Evolutionary conservation across 2,329 filamentous ascomycete genomes (phyloP).

Genomic region (Microsporum canis): DNA sequence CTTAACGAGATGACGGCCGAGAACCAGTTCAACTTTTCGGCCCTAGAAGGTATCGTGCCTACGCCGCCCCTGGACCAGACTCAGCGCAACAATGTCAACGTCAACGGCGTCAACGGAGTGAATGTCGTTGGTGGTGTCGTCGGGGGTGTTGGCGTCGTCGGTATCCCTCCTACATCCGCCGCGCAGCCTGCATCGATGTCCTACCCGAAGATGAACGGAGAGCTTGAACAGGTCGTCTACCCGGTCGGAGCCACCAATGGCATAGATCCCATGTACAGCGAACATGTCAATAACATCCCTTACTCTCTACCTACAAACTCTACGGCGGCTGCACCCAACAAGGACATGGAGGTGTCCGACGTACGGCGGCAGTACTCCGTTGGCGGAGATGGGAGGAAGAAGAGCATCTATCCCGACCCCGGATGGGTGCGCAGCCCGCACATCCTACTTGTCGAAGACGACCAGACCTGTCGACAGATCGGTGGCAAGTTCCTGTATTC

Average conservation of each 20-base stretch:
- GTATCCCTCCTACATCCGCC: constrained; percentile 30
- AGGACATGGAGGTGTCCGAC: constrained; percentile 43
- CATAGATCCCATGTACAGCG: constrained; percentile 87
- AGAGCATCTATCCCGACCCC: constrained; percentile 49
- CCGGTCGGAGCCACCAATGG: constrained; percentile 82
- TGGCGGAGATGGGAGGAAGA: constrained; percentile 43
- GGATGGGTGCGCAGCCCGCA: constrained; percentile 59
- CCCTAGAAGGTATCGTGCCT: constrained; percentile 52
- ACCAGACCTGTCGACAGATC: constrained; percentile 55
- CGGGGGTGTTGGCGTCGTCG: neutral
- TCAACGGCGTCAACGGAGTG: constrained; percentile 16
- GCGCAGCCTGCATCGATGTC: constrained; percentile 42
- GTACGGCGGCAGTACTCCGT: constrained; percentile 30
- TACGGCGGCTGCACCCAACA: constrained; percentile 24
- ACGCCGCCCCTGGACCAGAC: constrained; percentile 46
- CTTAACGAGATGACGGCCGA: constrained; percentile 55
- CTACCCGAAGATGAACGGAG: constrained; percentile 39
- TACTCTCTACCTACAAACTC: constrained; percentile 56
- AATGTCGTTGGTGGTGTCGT: neutral
- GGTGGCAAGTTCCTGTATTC: constrained; percentile 56
- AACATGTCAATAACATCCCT: constrained; percentile 89
- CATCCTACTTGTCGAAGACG: constrained; percentile 82
- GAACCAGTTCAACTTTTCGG: constrained; percentile 51
- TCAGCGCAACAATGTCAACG: constrained; percentile 27
- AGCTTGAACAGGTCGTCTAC: constrained; percentile 67